Evolutionary conservation across 768 basidiomycete species (phyloP).

Genomic region (Mycena pura): DNA sequence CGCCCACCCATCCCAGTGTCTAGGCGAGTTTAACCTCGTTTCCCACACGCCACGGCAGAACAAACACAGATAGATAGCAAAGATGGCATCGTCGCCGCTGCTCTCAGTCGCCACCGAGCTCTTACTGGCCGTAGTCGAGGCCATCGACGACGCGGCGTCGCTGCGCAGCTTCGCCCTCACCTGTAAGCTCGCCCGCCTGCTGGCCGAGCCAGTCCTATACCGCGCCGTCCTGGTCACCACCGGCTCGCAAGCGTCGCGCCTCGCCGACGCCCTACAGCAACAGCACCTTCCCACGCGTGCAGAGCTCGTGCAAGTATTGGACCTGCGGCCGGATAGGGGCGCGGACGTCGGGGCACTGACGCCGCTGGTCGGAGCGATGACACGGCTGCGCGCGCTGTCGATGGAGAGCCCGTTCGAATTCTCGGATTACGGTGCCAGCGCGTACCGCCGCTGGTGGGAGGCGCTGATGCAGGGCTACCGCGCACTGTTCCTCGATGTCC

Average conservation of each 20-base stretch:
- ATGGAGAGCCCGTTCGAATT: slow-evolving; percentile 10
- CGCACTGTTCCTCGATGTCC: not conserved
- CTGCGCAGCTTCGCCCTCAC: not conserved
- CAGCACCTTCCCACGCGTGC: slow-evolving; percentile 1
- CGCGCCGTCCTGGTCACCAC: slow-evolving; percentile 4
- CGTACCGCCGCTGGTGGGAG: not conserved
- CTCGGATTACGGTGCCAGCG: slow-evolving; percentile 2
- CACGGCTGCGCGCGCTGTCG: slow-evolving; percentile 4
- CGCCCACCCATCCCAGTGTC: too few species aligned
- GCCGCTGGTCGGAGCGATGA: not conserved
- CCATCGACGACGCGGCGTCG: not conserved
- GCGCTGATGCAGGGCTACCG: not conserved
- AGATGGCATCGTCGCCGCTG: slow-evolving; percentile 4
- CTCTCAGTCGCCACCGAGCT: slow-evolving; percentile 6
- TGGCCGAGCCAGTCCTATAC: slow-evolving; percentile 7
- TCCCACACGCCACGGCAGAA: too few species aligned
- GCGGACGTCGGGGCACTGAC: not conserved
- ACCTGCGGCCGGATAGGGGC: not conserved
- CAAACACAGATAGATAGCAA: too few species aligned
- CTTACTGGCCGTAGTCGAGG: not conserved
- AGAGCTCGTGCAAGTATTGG: not conserved
- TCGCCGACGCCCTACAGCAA: slow-evolving; percentile 2
- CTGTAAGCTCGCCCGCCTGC: not conserved
- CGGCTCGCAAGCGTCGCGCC: slow-evolving; percentile 9
- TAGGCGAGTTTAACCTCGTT: too few species aligned